Conservation (phyloP, 352 stramenopile species). For the Pythium monospermum region DNA sequence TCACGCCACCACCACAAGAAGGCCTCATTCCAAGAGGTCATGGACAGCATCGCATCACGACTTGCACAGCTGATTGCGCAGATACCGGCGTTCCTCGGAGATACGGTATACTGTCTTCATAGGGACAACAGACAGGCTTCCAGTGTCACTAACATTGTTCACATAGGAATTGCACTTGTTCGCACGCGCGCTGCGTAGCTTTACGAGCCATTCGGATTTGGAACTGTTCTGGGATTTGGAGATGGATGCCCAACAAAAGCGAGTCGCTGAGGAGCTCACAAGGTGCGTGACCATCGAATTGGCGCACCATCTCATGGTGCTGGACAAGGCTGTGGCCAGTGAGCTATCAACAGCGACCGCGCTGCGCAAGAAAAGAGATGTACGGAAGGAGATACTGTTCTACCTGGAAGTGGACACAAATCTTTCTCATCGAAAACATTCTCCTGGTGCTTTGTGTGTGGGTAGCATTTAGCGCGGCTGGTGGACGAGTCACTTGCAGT, state of each 20-base stretch:
- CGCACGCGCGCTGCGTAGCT: constrained; percentile 11
- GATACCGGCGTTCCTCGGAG: constrained; percentile 20
- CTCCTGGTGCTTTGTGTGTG: background rate
- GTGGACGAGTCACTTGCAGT: constrained; percentile 32
- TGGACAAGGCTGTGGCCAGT: background rate
- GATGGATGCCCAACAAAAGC: constrained; percentile 12
- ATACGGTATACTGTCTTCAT: constrained; percentile 7
- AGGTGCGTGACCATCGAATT: background rate
- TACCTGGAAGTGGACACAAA: too few species aligned
- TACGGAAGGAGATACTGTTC: background rate
- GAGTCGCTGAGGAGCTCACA: constrained; percentile 2
- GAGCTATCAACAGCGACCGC: background rate
- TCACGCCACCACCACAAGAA: background rate
- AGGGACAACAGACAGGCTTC: background rate
- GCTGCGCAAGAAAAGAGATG: constrained; percentile 13
- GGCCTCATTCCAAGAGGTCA: constrained; percentile 3
- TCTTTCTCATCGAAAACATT: too few species aligned
- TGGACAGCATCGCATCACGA: constrained; percentile 7
- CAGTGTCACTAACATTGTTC: background rate
- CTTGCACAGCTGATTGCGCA: background rate
- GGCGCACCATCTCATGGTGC: background rate
- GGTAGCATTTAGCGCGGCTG: constrained; percentile 28
- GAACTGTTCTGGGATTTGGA: constrained; percentile 16
- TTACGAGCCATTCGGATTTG: constrained; percentile 9
- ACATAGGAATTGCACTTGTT: constrained; percentile 18